Evolutionary conservation across 2,329 filamentous ascomycete species (phyloP), one percentile per base, ranked within the genome.

Genomic region (Colletotrichum sp.): DNA sequence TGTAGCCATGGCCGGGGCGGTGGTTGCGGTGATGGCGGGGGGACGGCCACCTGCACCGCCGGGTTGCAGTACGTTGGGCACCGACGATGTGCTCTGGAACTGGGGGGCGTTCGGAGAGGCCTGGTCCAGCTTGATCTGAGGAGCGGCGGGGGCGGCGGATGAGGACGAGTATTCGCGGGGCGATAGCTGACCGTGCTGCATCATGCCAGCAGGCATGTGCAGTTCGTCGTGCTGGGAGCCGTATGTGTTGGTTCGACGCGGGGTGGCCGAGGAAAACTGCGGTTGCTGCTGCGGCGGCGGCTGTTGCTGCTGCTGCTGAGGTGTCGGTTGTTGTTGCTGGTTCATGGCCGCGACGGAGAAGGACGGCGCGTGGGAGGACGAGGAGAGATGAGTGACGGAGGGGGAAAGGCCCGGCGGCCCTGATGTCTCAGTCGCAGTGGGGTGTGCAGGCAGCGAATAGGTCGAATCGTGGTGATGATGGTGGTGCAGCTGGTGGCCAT

Each of bases 11-110:
- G 84, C 84, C 69, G 88, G 87, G 72, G 87, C 87, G 24, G 87
- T 85, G 80, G 87, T 88, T 77, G 86, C 82, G 68, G 85, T 84
- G 78, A 88, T 81, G 70, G 81, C 80, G 26, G 84, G 79, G 32
- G 85, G 84, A 68, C 86, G 84, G 60, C 79, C 78, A 68, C 79
- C 79, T 66, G 77, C 30, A 21, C 74, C 79, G 72, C 90, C 90
- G 49, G 91, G 91, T 82, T 92, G 90, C 78, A 92, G 87, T 71
- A 91, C 86, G 84, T 91, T 91, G 80, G 90, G 90, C 75, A 92
- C 89, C 78, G 86, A 82, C 72, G 86, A 87, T 64, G 84, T 80
- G 77, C 80, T 79, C 69, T 84, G 83, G 80, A 86, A 86, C 75
- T 87, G 86, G 44, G 85, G 85, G 77, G 84, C 81, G 69, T 83